These are phyloP conservation scores for Novymonas esmeraldas DNA, from an alignment of 208 protist species.

Conservation along the genomic window DNA sequence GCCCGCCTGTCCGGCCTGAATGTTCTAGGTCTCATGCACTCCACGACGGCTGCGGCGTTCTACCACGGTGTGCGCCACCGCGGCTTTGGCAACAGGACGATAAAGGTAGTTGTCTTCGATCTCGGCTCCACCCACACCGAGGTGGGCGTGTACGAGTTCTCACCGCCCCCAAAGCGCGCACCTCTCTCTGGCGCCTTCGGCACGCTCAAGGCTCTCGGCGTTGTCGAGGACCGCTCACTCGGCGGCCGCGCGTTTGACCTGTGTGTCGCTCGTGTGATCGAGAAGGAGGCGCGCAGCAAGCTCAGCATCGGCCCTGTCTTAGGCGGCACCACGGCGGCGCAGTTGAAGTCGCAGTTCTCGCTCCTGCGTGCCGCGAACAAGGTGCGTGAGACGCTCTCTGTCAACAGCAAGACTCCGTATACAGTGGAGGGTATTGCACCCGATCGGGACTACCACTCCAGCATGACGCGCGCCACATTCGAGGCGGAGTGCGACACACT, in stretches of 20 bases:
- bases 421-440: constrained; percentile 90
- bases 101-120: constrained; percentile 87
- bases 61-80: constrained; percentile 86
- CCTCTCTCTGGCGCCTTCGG: constrained; percentile 59
- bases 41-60: constrained; percentile 90
- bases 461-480: constrained; percentile 79
- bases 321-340: constrained; percentile 29
- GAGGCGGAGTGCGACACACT: constrained; percentile 83
- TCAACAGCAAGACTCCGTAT: constrained; percentile 87
- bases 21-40: constrained; percentile 90
- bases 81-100: constrained; percentile 74
- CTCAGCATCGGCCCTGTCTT: constrained; percentile 64
- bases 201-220: constrained; percentile 67
- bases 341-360: constrained; percentile 90
- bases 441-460: constrained; percentile 81
- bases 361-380: constrained; percentile 90
- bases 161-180: constrained; percentile 44
- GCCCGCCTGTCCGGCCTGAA: constrained; percentile 80
- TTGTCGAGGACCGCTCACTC: constrained; percentile 75
- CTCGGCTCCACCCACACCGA: constrained; percentile 88
- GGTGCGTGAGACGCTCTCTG: constrained; percentile 90
- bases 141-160: constrained; percentile 86
- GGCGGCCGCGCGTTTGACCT: constrained; percentile 92
- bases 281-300: constrained; percentile 80
- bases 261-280: constrained; percentile 88